Percentiles rank a stretch among this genome's conserved stretches.
These are phyloP conservation scores for Penicillium alfredii DNA, from an alignment of 495 filamentous ascomycete species.

Conservation along the genomic window DNA sequence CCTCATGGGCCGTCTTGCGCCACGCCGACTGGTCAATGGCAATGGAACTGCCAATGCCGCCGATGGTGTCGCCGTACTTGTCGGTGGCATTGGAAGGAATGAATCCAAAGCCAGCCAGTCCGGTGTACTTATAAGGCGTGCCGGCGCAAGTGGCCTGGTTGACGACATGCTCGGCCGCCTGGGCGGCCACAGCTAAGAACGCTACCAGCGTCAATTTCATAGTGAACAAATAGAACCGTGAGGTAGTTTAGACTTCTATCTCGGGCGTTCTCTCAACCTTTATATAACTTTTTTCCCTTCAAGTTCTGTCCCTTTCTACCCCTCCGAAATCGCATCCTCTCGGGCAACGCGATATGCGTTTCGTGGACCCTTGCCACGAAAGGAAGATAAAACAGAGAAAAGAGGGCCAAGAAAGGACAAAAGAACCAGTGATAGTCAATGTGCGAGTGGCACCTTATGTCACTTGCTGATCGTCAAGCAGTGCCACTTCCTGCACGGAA, in stretches of 20 bases:
- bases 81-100: conserved; percentile 55
- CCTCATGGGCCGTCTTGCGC: conserved; percentile 48
- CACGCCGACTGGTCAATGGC: conserved; percentile 58
- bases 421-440: conserved; percentile 1
- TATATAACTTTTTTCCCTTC: too few relatives aligned
- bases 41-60: conserved; percentile 62
- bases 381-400: too few relatives aligned
- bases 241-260: too few relatives aligned
- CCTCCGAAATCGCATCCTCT: too few relatives aligned
- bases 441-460: conserved; percentile 6
- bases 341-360: too few relatives aligned
- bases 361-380: too few relatives aligned
- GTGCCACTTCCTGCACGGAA: too few relatives aligned
- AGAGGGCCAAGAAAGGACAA: too few relatives aligned
- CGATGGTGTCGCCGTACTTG: conserved; percentile 69
- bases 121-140: conserved; percentile 58
- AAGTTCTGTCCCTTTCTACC: too few relatives aligned
- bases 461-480: conserved; percentile 14
- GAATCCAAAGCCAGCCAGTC: conserved; percentile 66
- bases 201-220: conserved; percentile 23
- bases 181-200: conserved; percentile 12
- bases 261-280: too few relatives aligned
- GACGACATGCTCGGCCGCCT: conserved; percentile 25
- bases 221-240: too few relatives aligned
- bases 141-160: conserved; percentile 58